Base-by-base conservation (phyloP, 2,329 filamentous ascomycete species). In the Hymenoscyphus fructigenus region DNA sequence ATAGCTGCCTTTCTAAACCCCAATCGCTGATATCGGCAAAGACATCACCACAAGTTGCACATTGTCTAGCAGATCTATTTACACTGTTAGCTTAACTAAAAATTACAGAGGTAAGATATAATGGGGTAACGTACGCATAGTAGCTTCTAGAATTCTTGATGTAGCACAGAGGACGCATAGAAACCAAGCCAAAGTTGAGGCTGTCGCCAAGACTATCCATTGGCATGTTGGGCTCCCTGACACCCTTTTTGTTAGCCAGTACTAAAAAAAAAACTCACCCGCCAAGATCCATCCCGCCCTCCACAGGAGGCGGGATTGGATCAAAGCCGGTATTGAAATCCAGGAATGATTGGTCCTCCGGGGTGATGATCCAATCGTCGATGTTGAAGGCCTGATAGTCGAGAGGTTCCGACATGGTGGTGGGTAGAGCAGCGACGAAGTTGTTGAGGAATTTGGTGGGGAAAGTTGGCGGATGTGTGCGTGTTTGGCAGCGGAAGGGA, bases 231-330 rank as follows among this genome's bases (percentile, higher is more conserved):
- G n/a, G 29, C 29, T 12, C 23, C n/a, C 62, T 68, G 55, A 57
- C 68, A 68, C 67, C 68, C 68, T 70, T 69, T 68, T 71, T 68
- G 62, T 71, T 70, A 70, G 70, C 66, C 63, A 65, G 57, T 64
- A 47, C 5, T 67, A 66, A 68, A 69, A 69, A 67, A 69, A 69
- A 69, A 67, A 62, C 67, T 68, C 59, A 71, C 68, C 67, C 56
- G 63, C 65, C 60, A 63, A 63, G 63, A 65, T 50, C 67, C 64
- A 65, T 63, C 59, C 61, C n/a, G 44, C 20, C 44, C 41, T 47
- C 41, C 7, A 47, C 59, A 29, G 41, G 17, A 29, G 41, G 17
- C 56, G 56, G 55, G 59, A 62, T 62, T 38, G 66, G 65, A 55
- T 69, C 67, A 63, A 58, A 65, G 59, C 67, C 66, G 44, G 69